A percentile compares a stretch with the other conserved stretches of the same genome.
phyloP scores from a whole-genome alignment of 2,329 filamentous ascomycete genomes.

The Bimuria novae-zelandiae region DNA sequence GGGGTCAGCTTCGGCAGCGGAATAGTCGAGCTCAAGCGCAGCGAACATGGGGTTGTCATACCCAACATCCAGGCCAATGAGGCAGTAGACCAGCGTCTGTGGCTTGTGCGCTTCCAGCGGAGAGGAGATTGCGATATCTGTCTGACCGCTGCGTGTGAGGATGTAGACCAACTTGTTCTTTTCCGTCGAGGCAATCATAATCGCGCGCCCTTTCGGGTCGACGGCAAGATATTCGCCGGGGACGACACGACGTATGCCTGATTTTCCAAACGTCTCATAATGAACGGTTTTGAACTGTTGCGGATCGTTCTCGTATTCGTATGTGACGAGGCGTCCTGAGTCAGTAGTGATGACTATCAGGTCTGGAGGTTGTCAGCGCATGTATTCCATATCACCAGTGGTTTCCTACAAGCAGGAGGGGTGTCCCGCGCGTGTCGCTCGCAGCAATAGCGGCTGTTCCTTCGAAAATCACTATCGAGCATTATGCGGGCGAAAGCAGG shows the following conservation, averaged over 20 bases:
- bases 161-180: conserved; percentile 99
- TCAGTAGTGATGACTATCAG: conserved; percentile 95
- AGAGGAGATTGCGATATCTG: conserved; percentile 94
- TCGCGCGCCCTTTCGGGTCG: conserved; percentile 94
- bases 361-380: conserved; percentile 63
- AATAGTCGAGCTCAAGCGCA: conserved; percentile 90
- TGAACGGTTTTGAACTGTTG: conserved; percentile 90
- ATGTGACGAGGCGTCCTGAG: conserved; percentile 89
- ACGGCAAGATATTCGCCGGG: conserved; percentile 95
- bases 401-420: conserved; percentile 32
- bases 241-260: conserved; percentile 87
- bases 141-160: conserved; percentile 91
- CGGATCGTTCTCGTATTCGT: conserved; percentile 86
- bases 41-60: conserved; percentile 98
- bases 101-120: conserved; percentile 95
- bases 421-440: conserved; percentile 29
- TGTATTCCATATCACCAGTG: conserved; percentile 31
- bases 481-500: conserved; percentile 34
- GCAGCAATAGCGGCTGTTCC: conserved; percentile 38
- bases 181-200: conserved; percentile 89
- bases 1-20: conserved; percentile 87
- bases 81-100: conserved; percentile 84
- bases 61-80: conserved; percentile 89
- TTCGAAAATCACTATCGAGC: conserved; percentile 55
- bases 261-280: conserved; percentile 97